Percentiles rank a stretch among this genome's conserved stretches.
These are phyloP conservation scores for Bocquillonia castaneifolia DNA, from an alignment of 441 rosid species.

Conservation along the genomic window DNA sequence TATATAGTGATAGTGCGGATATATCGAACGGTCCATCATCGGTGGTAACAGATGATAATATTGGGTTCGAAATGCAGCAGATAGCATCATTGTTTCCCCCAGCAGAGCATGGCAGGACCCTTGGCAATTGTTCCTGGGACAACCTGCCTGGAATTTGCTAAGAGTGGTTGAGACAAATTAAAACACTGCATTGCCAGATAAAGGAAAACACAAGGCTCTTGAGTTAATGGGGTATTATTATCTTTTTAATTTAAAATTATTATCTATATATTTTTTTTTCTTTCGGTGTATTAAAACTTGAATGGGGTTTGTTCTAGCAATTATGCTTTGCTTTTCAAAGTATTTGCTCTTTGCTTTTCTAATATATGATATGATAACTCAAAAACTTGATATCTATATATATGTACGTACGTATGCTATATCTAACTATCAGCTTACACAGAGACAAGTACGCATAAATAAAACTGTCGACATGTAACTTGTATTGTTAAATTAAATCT, in stretches of 20 bases:
- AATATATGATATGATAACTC: background rate
- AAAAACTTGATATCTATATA: too few species aligned
- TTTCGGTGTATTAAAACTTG: background rate
- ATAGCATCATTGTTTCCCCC: conserved; percentile 51
- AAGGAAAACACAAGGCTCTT: conserved; percentile 1
- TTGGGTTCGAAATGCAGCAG: conserved; percentile 62
- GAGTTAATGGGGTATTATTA: background rate
- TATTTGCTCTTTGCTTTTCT: background rate
- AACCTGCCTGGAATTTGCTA: conserved; percentile 51
- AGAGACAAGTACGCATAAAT: background rate
- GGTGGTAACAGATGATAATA: conserved; percentile 45
- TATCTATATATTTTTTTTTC: conserved; percentile 9
- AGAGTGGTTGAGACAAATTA: conserved; percentile 5
- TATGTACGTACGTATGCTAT: too few species aligned
- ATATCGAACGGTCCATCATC: conserved; percentile 54
- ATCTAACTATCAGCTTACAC: background rate
- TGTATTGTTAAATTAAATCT: background rate
- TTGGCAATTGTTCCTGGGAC: conserved; percentile 48
- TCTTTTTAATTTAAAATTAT: too few species aligned
- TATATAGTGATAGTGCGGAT: conserved; percentile 45
- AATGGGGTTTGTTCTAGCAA: conserved; percentile 17
- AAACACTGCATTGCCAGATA: background rate
- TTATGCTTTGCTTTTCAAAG: conserved; percentile 5
- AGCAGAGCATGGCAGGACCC: conserved; percentile 29
- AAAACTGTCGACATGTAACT: background rate